phyloP scores from a whole-genome alignment of 768 basidiomycete species.

The Naganishia vaughanmartiniae region DNA sequence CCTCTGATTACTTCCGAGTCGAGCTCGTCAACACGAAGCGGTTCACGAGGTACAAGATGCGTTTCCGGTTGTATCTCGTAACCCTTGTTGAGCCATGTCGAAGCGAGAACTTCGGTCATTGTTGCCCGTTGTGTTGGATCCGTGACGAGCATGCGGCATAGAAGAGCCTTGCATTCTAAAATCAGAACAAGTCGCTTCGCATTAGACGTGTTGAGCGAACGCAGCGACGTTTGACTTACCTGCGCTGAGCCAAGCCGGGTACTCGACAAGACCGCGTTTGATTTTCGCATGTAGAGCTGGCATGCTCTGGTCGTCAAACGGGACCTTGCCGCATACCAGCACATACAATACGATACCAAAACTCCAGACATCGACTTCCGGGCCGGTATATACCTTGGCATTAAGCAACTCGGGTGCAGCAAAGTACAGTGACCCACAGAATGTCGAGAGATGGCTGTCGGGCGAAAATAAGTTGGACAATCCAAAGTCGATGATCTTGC shows the following conservation, averaged over 20 bases:
- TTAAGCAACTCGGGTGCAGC: constrained; percentile 96
- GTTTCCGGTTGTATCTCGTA: constrained; percentile 74
- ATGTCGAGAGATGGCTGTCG: constrained; percentile 74
- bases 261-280: constrained; percentile 93
- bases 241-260: constrained; percentile 91
- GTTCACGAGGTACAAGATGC: constrained; percentile 83
- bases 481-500: constrained; percentile 99
- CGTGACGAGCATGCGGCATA: constrained; percentile 94
- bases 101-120: constrained; percentile 75
- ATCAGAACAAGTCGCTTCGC: not conserved
- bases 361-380: constrained; percentile 98
- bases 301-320: constrained; percentile 99
- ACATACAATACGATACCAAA: constrained; percentile 98
- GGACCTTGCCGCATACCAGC: constrained; percentile 96
- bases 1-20: constrained; percentile 79
- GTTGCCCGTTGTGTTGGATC: constrained; percentile 80
- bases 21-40: constrained; percentile 81
- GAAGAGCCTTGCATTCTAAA: constrained; percentile 86
- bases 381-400: constrained; percentile 92
- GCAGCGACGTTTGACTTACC: constrained; percentile 60
- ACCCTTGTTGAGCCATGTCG: constrained; percentile 91
- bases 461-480: constrained; percentile 94
- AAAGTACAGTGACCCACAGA: constrained; percentile 97
- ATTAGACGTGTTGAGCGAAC: not conserved
- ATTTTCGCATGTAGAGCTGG: constrained; percentile 98